Evolutionary conservation across 129 eudicot genomes (phyloP), one percentile per base, ranked within the genome.

Genomic region (Scalesia atractyloides): DNA sequence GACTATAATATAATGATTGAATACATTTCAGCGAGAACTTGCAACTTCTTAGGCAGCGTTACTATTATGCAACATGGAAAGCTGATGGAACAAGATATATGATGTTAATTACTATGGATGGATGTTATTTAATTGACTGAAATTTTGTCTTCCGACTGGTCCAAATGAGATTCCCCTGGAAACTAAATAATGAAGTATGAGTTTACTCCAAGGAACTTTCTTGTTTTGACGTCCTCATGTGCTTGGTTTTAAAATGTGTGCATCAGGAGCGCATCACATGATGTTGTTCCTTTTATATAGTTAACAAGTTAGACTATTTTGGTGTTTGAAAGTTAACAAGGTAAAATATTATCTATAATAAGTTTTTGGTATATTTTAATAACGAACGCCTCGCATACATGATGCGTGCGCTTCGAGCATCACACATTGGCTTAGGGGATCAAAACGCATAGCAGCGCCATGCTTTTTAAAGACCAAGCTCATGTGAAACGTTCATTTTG

Each of bases 61-160:
- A 90, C 79, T 95, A 95, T 74, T 95, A 95, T 68, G 94, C 99
- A 20, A 95, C 99, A 26, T 95, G 99, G 99, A 95, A 95, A 82
- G 99, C 99, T 54, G 99, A 95, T 86, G 99, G 99, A 39, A 95
- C 99, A 46, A 86, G 99, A 85, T 95, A 95, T 75, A 95, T 95
- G 99, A 82, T 95, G 94, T 73, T 91, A 61, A 91, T 95, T 39
- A 91, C 94, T 2, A 80, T 86, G 80, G 99, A 95, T 74, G 99
- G 99, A 26, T 90, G 97, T 69, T 95, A 84, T 89, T 75, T 95
- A 64, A 75, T 95, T 60, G 99, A 95, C 75, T 83, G 99, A 71
- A 88, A 83, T 82, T 95, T 95, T 70, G 88, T 65, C 47, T 95
- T 95, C 76, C 96, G 99, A 50, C 82, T 97, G 78, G 99, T 95